phyloP scores from a whole-genome alignment of 2,329 filamentous ascomycete species.

The Neurospora sp. region DNA sequence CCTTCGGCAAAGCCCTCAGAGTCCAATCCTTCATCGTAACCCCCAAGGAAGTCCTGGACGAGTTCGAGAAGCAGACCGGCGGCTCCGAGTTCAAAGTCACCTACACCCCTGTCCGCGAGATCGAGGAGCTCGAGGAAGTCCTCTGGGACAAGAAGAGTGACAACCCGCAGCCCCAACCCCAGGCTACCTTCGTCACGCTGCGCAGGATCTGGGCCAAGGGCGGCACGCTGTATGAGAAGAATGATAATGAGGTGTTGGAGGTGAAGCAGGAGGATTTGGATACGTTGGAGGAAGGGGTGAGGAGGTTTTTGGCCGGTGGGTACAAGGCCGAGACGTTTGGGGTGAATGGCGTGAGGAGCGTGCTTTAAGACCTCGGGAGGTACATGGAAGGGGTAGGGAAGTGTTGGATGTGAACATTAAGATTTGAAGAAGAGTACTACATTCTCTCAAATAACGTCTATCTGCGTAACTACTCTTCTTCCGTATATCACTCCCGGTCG shows the following conservation, averaged over 20 bases:
- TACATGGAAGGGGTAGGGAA: not conserved
- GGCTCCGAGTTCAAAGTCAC: constrained; percentile 42
- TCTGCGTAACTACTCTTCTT: too few species aligned
- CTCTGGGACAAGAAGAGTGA: constrained; percentile 44
- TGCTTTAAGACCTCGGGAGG: not conserved
- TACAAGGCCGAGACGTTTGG: constrained; percentile 17
- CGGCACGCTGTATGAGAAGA: constrained; percentile 58
- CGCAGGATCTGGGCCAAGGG: constrained; percentile 64
- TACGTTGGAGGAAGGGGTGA: constrained; percentile 30
- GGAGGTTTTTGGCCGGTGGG: constrained; percentile 15
- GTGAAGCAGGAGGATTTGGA: constrained; percentile 38
- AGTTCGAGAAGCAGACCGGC: constrained; percentile 56
- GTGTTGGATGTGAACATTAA: not conserved
- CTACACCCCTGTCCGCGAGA: constrained; percentile 40
- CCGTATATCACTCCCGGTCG: too few species aligned
- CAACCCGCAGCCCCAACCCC: constrained; percentile 41
- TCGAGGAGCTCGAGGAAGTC: constrained; percentile 47
- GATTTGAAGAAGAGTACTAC: not conserved
- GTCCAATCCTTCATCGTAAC: constrained; percentile 64
- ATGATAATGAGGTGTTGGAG: constrained; percentile 53
- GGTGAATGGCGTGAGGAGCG: not conserved
- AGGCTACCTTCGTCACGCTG: constrained; percentile 48
- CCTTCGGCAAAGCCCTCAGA: constrained; percentile 47
- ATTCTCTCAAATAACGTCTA: too few species aligned
- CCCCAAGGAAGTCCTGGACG: constrained; percentile 49